Evolutionary conservation across 441 rosid species (phyloP), one percentile per base, ranked within the genome.

Genomic region (Pelargonium myrrhifolium): DNA sequence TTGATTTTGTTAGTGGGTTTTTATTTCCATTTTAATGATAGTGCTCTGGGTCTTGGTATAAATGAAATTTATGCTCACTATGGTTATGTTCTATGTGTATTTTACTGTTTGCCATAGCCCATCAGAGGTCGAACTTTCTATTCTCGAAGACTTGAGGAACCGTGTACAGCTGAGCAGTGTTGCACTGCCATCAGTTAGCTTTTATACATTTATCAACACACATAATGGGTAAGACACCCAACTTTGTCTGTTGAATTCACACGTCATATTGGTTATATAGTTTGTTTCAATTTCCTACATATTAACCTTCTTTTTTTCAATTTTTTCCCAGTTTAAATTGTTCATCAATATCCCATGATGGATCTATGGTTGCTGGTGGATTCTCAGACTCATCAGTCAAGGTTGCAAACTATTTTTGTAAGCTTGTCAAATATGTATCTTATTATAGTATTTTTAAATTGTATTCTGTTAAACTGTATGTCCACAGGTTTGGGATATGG

Each of bases 361-460:
- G 99, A 71, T 90, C 98, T 75, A 77, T 95, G 85, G 93, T 95
- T 70, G 93, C 89, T 71, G 92, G 91, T 77, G 99, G 99, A 45
- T 95, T 92, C 84, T 88, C 99, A 67, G 98, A 92, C 81, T 95
- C 98, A 67, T 92, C 98, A 37, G 73, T 90, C 69, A 95, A 95
- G 98, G 99, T 86, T 67, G 68, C 71, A 59, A 66, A 14, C 62
- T 53, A 20, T 68, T 67, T 31, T 51, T 37, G 42, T 43, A 43
- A 15, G 15, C 55, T 65, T 65, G 28, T 45, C 31, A 42, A 59
- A 17, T 40, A 21, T 21, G 28, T 15, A 70, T 70, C 65, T 39
- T 76, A 66, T 62, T 69, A 31, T 71, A 71, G 59, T 63, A 10
- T 24, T 24, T 24, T 24, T 24, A 24, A 24, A 65, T 58, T 63